These are phyloP conservation scores for Arabidopsis hybrid DNA, from an alignment of 441 rosid species.

Conservation along the genomic window DNA sequence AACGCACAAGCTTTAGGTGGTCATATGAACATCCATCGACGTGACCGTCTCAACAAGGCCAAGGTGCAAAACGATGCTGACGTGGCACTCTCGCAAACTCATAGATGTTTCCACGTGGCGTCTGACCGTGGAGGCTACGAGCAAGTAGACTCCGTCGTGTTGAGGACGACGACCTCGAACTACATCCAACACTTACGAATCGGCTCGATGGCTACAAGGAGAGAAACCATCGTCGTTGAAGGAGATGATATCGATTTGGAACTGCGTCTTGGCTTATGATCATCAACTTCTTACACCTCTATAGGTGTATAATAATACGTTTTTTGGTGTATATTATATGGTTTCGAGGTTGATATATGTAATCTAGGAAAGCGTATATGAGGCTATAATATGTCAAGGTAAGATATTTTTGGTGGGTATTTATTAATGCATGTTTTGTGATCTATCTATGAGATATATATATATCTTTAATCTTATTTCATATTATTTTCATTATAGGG, in stretches of 20 bases:
- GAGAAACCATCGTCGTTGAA: constrained; percentile 39
- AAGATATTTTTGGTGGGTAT: constrained; percentile 34
- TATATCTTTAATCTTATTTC: background rate
- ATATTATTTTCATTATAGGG: background rate
- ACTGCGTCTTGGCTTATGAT: constrained; percentile 46
- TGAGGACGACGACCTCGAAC: constrained; percentile 40
- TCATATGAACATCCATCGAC: constrained; percentile 77
- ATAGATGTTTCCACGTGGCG: constrained; percentile 40
- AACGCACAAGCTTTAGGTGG: constrained; percentile 77
- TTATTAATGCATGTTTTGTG: constrained; percentile 31
- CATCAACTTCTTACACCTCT: constrained; percentile 2
- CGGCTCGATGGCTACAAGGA: constrained; percentile 41
- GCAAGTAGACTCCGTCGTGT: constrained; percentile 36
- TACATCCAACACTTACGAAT: constrained; percentile 34
- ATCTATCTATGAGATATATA: background rate
- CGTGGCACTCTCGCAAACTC: constrained; percentile 29
- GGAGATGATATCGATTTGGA: constrained; percentile 49
- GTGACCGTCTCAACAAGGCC: constrained; percentile 61
- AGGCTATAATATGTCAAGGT: constrained; percentile 35
- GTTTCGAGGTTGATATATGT: constrained; percentile 28
- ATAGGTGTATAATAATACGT: constrained; percentile 13
- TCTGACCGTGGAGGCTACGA: constrained; percentile 38
- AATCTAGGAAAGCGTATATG: constrained; percentile 32
- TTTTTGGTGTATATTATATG: constrained; percentile 35
- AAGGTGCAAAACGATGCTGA: constrained; percentile 46